Conservation (phyloP, 768 basidiomycete species). For the Tulasnella sp. region DNA sequence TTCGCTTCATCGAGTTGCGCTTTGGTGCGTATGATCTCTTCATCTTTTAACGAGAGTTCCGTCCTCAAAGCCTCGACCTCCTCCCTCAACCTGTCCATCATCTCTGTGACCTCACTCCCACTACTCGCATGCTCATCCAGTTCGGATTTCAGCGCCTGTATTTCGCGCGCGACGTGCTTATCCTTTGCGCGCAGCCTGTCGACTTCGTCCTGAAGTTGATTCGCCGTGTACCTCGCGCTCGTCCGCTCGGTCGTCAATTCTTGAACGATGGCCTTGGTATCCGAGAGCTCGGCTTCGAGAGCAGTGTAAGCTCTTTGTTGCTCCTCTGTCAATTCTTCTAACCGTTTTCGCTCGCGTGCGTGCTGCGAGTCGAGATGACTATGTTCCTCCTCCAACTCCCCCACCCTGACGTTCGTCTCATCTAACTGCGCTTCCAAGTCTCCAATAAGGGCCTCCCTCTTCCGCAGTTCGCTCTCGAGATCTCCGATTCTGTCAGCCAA, state of each 20-base stretch:
- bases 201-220: slow-evolving; percentile 45
- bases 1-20: slow-evolving; percentile 24
- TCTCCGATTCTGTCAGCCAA: slow-evolving; percentile 51
- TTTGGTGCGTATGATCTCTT: slow-evolving; percentile 52
- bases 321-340: slow-evolving; percentile 21
- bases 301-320: slow-evolving; percentile 36
- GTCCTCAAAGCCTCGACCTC: slow-evolving; percentile 61
- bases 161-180: slow-evolving; percentile 31
- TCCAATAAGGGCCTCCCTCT: slow-evolving; percentile 45
- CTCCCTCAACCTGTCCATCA: slow-evolving; percentile 50
- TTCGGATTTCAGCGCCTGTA: slow-evolving; percentile 41
- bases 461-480: slow-evolving; percentile 42
- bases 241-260: slow-evolving; percentile 57
- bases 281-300: slow-evolving; percentile 41
- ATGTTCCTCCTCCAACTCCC: slow-evolving; percentile 6
- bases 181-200: slow-evolving; percentile 35
- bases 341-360: slow-evolving; percentile 37
- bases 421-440: slow-evolving; percentile 51
- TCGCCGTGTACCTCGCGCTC: slow-evolving; percentile 43
- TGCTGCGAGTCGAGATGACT: slow-evolving; percentile 28
- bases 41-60: slow-evolving; percentile 50
- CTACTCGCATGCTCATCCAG: slow-evolving; percentile 35
- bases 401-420: slow-evolving; percentile 26
- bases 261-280: slow-evolving; percentile 39
- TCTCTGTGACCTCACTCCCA: slow-evolving; percentile 51